Conservation (phyloP, 2,329 filamentous ascomycete species). For the Mycogone perniciosa region DNA sequence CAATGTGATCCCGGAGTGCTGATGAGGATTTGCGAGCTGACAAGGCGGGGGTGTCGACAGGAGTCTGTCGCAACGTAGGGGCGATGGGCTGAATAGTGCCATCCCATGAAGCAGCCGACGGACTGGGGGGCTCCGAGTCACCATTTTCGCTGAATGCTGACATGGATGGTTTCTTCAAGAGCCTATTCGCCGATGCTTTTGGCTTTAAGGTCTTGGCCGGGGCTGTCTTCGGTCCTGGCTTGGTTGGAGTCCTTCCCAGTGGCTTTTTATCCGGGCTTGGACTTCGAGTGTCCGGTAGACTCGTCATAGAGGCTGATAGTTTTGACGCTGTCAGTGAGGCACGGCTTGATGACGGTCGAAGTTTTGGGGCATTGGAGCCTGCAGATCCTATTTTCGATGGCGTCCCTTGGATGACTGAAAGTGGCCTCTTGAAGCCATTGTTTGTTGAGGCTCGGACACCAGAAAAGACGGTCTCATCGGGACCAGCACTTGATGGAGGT, state of each 20-base stretch:
- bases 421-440: conserved; percentile 37
- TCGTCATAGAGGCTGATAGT: conserved; percentile 20
- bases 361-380: conserved; percentile 20
- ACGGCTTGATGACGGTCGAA: conserved; percentile 20
- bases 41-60: background rate
- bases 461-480: conserved; percentile 29
- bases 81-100: conserved; percentile 23
- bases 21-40: conserved; percentile 61
- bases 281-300: conserved; percentile 21
- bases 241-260: conserved; percentile 24
- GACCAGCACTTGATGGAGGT: conserved; percentile 49
- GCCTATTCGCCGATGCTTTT: conserved; percentile 46
- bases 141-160: conserved; percentile 28
- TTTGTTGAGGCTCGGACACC: conserved; percentile 40
- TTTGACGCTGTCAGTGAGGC: conserved; percentile 18
- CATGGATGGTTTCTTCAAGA: conserved; percentile 51
- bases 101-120: conserved; percentile 22
- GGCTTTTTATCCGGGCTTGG: conserved; percentile 35
- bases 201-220: conserved; percentile 40
- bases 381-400: conserved; percentile 27
- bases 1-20: conserved; percentile 82
- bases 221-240: conserved; percentile 42
- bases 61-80: conserved; percentile 11
- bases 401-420: conserved; percentile 39
- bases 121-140: background rate